Base-by-base conservation (phyloP, 257 asterid species). In the Lantana camara region DNA sequence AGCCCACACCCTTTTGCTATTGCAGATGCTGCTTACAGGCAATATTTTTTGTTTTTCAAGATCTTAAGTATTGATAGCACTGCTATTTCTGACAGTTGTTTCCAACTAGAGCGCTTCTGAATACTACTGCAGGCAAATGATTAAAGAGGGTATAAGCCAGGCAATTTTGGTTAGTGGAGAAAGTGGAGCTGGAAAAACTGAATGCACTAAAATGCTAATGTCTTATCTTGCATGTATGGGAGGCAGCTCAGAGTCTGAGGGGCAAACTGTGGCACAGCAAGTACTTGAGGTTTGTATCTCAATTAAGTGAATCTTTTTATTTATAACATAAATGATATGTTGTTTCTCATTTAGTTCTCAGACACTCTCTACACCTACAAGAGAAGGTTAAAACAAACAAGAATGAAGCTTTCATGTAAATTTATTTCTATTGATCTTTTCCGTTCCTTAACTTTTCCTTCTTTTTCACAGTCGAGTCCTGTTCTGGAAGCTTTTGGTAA, bases 131-230 rank as follows among this genome's bases (percentile, higher is more conserved):
- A 91, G 98, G 83, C 86, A 76, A 76, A 84, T 91, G 96, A 84
- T 91, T 45, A 78, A 79, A 60, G 96, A 88, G 58, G 81, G 80
- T 55, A 74, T 80, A 58, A 84, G 95, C 77, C 96, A 91, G 66
- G 51, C 97, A 24, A 91, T 91, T 75, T 80, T 91, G 85, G 97
- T 91, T 40, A 91, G 97, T 76, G 97, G 97, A 64, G 97, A 91
- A 79, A 91, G 98, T 68, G 98, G 96, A 71, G 98, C 96, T 22
- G 98, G 98, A 32, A 91, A 91, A 87, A 91, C 98, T 58, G 98
- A 91, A 75, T 85, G 90, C 82, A 91, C 96, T 16, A 91, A 88
- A 68, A 82, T 78, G 83, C 84, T 91, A 52, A 91, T 91, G 98
- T 76, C 78, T 11, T 91, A 88, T 81, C 95, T 91, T 79, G 96